A percentile compares a stretch with the other conserved stretches of the same genome.
Evolutionary conservation across 768 basidiomycete species (phyloP).

Genomic region (Termitomyces sp.): DNA sequence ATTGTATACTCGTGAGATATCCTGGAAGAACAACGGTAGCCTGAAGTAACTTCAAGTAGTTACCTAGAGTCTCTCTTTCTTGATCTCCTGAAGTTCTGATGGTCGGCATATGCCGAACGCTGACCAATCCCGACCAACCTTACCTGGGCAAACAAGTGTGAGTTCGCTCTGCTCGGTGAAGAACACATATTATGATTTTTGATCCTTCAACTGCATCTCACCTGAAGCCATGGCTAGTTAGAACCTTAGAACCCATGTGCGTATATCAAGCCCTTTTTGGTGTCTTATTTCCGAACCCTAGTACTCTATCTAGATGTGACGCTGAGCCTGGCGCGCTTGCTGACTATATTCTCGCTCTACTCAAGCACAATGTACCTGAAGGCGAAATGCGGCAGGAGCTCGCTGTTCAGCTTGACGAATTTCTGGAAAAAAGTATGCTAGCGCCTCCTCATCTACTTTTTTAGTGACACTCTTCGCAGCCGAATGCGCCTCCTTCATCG

Average conservation of each 20-base stretch:
- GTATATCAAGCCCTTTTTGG: conserved; percentile 18
- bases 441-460: not conserved
- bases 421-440: conserved; percentile 79
- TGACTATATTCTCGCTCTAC: conserved; percentile 89
- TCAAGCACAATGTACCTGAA: conserved; percentile 86
- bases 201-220: conserved; percentile 58
- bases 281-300: conserved; percentile 10
- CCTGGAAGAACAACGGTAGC: no score
- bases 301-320: conserved; percentile 70
- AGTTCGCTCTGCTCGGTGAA: conserved; percentile 6
- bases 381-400: conserved; percentile 79
- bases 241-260: conserved; percentile 88
- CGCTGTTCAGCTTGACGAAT: conserved; percentile 76
- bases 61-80: no score
- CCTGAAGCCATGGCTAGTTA: conserved; percentile 85
- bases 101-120: conserved; percentile 13
- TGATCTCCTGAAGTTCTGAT: no score
- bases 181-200: conserved; percentile 46
- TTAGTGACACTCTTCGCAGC: conserved; percentile 14
- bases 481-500: conserved; percentile 75
- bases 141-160: not conserved
- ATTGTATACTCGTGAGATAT: no score
- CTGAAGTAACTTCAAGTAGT: no score
- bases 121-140: conserved; percentile 8
- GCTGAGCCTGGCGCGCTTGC: conserved; percentile 92